Evolutionary conservation across 768 basidiomycete genomes (phyloP).

Genomic region (Podaxis rugospora): DNA sequence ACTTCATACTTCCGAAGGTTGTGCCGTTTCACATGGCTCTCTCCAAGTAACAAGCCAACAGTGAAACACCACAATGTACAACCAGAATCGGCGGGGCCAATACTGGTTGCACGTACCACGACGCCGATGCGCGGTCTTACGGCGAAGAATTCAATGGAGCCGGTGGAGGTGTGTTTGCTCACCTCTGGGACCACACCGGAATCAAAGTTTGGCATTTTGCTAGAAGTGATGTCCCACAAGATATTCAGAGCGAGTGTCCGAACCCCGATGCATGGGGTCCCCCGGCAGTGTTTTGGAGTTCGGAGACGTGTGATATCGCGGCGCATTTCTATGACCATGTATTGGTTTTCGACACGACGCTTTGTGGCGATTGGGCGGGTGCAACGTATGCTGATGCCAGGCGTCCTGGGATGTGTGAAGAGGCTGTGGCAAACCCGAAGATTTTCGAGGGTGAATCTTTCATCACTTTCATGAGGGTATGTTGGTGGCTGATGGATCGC

Average conservation of each 20-base stretch:
- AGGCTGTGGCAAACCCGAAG: slow-evolving; percentile 47
- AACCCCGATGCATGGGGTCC: slow-evolving; percentile 46
- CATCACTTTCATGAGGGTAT: background rate
- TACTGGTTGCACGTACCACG: slow-evolving; percentile 47
- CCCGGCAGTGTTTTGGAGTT: slow-evolving; percentile 49
- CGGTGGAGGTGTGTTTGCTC: slow-evolving; percentile 50
- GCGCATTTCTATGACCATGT: slow-evolving; percentile 50
- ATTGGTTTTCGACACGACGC: slow-evolving; percentile 42
- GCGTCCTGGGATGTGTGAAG: slow-evolving; percentile 42
- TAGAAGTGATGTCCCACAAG: slow-evolving; percentile 44
- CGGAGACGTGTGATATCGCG: slow-evolving; percentile 42
- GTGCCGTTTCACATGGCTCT: slow-evolving; percentile 28
- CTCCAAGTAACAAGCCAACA: slow-evolving; percentile 20
- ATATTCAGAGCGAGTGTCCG: slow-evolving; percentile 42
- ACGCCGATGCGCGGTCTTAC: slow-evolving; percentile 32
- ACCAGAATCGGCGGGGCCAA: slow-evolving; percentile 38
- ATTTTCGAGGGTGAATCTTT: slow-evolving; percentile 42
- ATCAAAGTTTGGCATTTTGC: slow-evolving; percentile 57
- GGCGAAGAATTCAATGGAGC: slow-evolving; percentile 42
- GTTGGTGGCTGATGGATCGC: background rate
- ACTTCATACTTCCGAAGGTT: slow-evolving; percentile 51
- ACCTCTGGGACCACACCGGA: slow-evolving; percentile 48
- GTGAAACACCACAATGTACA: slow-evolving; percentile 30
- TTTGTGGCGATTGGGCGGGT: slow-evolving; percentile 46
- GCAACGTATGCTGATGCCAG: slow-evolving; percentile 28